These are phyloP conservation scores for Wallemia ichthyophaga DNA, from an alignment of 1,284 basidiomycete genomes.

Conservation along the genomic window DNA sequence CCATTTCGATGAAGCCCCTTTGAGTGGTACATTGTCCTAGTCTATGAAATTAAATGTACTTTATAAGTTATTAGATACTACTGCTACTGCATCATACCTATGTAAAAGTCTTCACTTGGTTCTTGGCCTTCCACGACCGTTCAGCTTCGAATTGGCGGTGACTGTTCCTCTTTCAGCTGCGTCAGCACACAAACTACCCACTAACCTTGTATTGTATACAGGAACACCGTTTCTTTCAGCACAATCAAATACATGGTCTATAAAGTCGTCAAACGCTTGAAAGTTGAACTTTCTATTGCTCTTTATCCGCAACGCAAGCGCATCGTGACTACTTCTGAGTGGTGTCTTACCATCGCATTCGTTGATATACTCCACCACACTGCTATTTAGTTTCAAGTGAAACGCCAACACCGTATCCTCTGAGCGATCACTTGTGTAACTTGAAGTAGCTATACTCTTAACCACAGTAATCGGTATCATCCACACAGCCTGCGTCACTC, in stretches of 20 bases:
- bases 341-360: not conserved
- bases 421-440: not conserved
- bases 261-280: not conserved
- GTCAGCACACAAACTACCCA: not conserved
- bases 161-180: too few relatives aligned
- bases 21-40: not conserved
- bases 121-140: too few relatives aligned
- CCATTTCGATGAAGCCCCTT: not conserved
- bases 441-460: not conserved
- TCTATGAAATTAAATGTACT: too few relatives aligned
- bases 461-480: not conserved
- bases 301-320: not conserved
- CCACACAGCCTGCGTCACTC: not conserved
- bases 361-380: not conserved
- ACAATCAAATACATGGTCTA: not conserved
- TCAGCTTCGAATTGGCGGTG: too few relatives aligned
- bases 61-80: too few relatives aligned
- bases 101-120: too few relatives aligned
- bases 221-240: not conserved
- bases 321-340: not conserved
- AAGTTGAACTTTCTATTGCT: not conserved
- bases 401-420: not conserved
- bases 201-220: not conserved
- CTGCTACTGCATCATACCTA: too few relatives aligned
- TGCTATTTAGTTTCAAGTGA: not conserved